These are phyloP conservation scores for Umbilicus rupestris DNA, from an alignment of 164 flowering plant species.

Conservation along the genomic window DNA sequence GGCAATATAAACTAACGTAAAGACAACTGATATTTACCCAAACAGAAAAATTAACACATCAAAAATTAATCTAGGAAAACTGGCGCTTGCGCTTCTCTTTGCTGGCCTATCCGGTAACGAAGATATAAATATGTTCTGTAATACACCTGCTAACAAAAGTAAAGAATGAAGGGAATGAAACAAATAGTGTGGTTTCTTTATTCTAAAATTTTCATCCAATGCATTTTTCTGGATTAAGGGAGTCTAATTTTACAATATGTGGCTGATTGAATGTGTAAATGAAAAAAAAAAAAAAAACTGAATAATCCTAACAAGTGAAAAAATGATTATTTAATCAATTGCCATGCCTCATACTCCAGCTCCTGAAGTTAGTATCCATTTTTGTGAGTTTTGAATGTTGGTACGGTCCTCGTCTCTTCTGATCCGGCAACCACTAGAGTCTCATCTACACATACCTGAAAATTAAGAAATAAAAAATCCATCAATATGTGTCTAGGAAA, in stretches of 20 bases:
- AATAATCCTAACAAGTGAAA: neutral
- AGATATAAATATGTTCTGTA: neutral
- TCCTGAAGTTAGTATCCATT: conserved; percentile 59
- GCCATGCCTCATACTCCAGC: conserved; percentile 57
- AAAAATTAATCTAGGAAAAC: neutral
- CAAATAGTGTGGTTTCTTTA: neutral
- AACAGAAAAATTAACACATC: too few relatives aligned
- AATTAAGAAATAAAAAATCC: neutral
- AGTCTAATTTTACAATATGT: neutral
- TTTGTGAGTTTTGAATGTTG: conserved; percentile 79
- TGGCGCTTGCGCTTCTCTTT: neutral
- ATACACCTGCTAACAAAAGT: neutral
- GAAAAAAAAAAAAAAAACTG: neutral
- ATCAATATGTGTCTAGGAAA: neutral
- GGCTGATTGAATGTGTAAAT: neutral
- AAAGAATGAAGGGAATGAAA: neutral
- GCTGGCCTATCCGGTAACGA: neutral
- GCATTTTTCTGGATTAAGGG: neutral
- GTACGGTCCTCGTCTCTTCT: conserved; percentile 51
- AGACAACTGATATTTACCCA: too few relatives aligned
- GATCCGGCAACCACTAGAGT: conserved; percentile 40
- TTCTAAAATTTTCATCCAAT: neutral
- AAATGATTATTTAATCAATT: conserved; percentile 9
- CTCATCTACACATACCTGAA: conserved; percentile 67
- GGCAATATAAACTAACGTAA: neutral